phyloP scores from a whole-genome alignment of 2,329 filamentous ascomycete genomes.

The Orbilia quercus region DNA sequence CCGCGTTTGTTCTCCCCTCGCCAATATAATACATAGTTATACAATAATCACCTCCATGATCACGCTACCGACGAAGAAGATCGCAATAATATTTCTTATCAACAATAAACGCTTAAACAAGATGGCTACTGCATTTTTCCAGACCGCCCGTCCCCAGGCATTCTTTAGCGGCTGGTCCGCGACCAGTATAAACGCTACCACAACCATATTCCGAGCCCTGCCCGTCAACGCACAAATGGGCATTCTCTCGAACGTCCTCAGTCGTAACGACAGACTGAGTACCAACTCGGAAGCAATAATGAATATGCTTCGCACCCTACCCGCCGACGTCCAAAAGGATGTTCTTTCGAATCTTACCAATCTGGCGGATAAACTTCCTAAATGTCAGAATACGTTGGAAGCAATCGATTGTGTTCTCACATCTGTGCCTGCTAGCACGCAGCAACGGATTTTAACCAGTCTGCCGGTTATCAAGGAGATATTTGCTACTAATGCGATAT shows the following conservation, averaged over 20 bases:
- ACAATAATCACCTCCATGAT: too few species aligned
- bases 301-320: conserved; percentile 3
- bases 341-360: conserved; percentile 12
- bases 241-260: conserved; percentile 9
- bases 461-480: conserved; percentile 8
- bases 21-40: too few species aligned
- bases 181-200: conserved; percentile 11
- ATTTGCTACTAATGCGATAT: not conserved
- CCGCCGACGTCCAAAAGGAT: conserved; percentile 8
- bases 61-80: not conserved
- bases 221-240: conserved; percentile 20
- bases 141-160: too few species aligned
- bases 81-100: not conserved
- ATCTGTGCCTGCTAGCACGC: not conserved
- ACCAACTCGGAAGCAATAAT: conserved; percentile 9
- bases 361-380: not conserved
- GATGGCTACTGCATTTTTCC: conserved; percentile 14
- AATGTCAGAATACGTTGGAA: not conserved
- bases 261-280: conserved; percentile 10
- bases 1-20: too few species aligned
- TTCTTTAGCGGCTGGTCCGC: conserved; percentile 13
- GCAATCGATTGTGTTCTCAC: conserved; percentile 2
- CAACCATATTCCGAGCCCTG: conserved; percentile 17
- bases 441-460: conserved; percentile 2
- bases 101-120: not conserved